These are phyloP conservation scores for Xylaria sp. DNA, from an alignment of 495 filamentous ascomycete genomes.

Conservation along the genomic window DNA sequence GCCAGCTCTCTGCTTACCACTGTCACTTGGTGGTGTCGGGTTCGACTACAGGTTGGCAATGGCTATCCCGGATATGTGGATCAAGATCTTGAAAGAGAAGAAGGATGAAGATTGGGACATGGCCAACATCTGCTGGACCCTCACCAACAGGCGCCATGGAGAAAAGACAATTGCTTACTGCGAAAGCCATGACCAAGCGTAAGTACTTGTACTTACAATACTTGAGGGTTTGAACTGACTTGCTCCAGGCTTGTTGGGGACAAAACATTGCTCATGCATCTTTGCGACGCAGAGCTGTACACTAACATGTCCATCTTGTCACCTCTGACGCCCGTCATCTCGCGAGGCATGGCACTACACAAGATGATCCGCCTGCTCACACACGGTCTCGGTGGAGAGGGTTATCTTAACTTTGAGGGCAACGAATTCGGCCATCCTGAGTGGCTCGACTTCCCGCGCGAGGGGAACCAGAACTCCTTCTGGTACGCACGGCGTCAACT, in stretches of 20 bases:
- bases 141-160: conserved; percentile 91
- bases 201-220: conserved; percentile 48
- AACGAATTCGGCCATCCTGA: conserved; percentile 99
- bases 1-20: conserved; percentile 88
- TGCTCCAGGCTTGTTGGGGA: conserved; percentile 84
- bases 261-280: conserved; percentile 96
- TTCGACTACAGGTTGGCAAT: conserved; percentile 98
- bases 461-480: conserved; percentile 93
- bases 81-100: conserved; percentile 96
- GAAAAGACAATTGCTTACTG: conserved; percentile 99
- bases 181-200: conserved; percentile 98
- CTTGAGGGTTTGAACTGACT: conserved; percentile 40
- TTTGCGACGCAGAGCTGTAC: conserved; percentile 96
- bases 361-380: conserved; percentile 97
- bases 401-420: conserved; percentile 97
- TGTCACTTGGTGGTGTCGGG: conserved; percentile 87
- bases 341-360: conserved; percentile 89
- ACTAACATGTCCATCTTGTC: conserved; percentile 92
- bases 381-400: conserved; percentile 93
- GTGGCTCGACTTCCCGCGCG: conserved; percentile 98
- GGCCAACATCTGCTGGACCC: conserved; percentile 78
- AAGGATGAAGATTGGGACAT: conserved; percentile 94
- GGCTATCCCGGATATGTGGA: conserved; percentile 98
- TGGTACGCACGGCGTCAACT: conserved; percentile 96
- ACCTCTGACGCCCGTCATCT: conserved; percentile 86